These are phyloP conservation scores for Neocallimastix lanati DNA, from an alignment of 192 early-diverging fungal genomes.

Conservation along the genomic window DNA sequence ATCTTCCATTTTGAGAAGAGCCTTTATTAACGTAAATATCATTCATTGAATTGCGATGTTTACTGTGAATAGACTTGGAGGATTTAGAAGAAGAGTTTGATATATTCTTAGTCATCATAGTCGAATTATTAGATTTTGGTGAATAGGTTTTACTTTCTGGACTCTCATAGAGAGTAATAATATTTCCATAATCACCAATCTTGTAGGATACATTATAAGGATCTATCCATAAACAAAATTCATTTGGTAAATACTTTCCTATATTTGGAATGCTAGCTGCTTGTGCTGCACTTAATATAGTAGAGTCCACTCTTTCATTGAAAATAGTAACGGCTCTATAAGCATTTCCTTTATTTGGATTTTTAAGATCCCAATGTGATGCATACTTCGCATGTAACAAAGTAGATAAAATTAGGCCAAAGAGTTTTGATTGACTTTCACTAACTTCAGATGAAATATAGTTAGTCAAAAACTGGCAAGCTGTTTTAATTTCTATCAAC, in stretches of 20 bases:
- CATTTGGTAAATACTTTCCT: conserved; percentile 35
- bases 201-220: conserved; percentile 52
- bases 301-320: conserved; percentile 39
- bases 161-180: conserved; percentile 46
- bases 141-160: background rate
- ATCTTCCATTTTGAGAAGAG: background rate
- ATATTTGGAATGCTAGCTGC: conserved; percentile 22
- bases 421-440: background rate
- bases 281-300: conserved; percentile 36
- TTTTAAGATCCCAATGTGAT: conserved; percentile 52
- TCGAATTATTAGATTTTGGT: background rate
- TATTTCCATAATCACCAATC: conserved; percentile 48
- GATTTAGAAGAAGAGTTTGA: background rate
- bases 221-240: conserved; percentile 55
- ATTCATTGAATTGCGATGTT: background rate
- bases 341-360: conserved; percentile 46
- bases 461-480: background rate
- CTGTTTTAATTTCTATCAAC: background rate
- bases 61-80: background rate
- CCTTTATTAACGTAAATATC: background rate
- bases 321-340: conserved; percentile 61
- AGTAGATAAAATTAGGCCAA: background rate
- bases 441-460: background rate
- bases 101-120: background rate
- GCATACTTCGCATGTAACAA: conserved; percentile 33